Evolutionary conservation across 83 land plant genomes (phyloP), one percentile per base, ranked within the genome.

Genomic region (Larix sibirica): DNA sequence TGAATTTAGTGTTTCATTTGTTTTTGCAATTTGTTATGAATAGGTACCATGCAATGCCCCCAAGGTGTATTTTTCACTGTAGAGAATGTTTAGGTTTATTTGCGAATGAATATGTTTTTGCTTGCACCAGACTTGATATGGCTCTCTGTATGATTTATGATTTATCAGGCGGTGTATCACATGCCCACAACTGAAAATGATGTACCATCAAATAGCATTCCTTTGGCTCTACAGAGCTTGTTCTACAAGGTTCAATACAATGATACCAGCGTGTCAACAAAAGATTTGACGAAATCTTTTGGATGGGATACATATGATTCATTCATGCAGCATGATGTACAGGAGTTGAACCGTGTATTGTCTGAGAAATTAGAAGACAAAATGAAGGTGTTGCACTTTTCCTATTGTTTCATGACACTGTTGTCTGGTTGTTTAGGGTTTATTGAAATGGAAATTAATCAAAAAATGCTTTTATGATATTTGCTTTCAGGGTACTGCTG

Each of bases 121-220:
- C 12, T 18, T 66, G 69, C 13, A 66, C 28, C 69, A 66, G n/a
- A 66, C 10, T 66, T 21, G 69, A 66, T 23, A 26, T 66, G n/a
- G 56, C 10, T 66, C 12, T 21, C 69, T 66, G 23, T 23, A 66
- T 66, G n/a, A 36, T 44, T 40, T 80, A 54, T 44, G n/a, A 20
- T 71, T 82, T 59, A 71, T 62, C 90, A 90, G 90, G 91, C 87
- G 12, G 91, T 90, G 54, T 85, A 90, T 75, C 91, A 90, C 70
- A 90, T 90, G 91, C 91, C 91, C 13, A 90, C 91, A 31, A 90
- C 90, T n/a, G 91, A 88, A 82, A 87, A 90, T 83, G 90, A 90
- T 79, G 78, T 86, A 28, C 90, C 91, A 23, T 88, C 86, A 66
- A 88, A 82, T 77, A 90, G 90, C 83, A 88, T 90, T 60, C 91